Evolutionary conservation across 208 protist species (phyloP), one percentile per base, ranked within the genome.

Genomic region (Trypanosoma rangeli): DNA sequence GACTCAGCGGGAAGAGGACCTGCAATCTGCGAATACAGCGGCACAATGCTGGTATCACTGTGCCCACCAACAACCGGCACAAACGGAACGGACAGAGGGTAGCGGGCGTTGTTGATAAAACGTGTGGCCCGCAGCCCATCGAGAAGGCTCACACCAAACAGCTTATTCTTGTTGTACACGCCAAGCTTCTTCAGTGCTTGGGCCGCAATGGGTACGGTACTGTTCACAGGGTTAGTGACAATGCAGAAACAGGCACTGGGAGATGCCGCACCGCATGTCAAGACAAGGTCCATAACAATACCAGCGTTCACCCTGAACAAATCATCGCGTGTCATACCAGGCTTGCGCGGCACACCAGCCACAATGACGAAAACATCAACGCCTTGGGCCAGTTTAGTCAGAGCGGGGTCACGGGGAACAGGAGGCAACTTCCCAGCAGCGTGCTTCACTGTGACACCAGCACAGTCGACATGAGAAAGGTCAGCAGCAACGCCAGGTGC

Each of bases 171-270:
- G 84, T 97, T 82, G 85, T 96, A 98, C 20, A 93, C 77, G 68
- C 94, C 91, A 48, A 86, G 76, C 78, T 89, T 93, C 87, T 97
- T 96, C 62, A 97, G 76, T 39, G 87, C 86, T 84, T 98, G 79
- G 24, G 93, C 94, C 54, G 89, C 91, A 77, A 99, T 98, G 60
- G 97, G 89, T 35, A 98, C 95, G 13, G 94, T 98, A 76, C 95
- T 98, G 90, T 98, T 98, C 65, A 99, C 97, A 37, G 97, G 97
- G 94, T 99, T 98, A 22, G 94, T 96, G 55, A 98, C 94, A 63
- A 99, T 88, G 71, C 86, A 82, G 77, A 98, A 85, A 62, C 86
- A 71, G 4, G 97, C 97, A 64, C 97, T 86, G 46, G 97, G 97
- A 74, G 87, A 95, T 57, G 76, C 56, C 56, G 82, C 64, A 29